These are phyloP conservation scores for Penicillium desertorum DNA, from an alignment of 495 filamentous ascomycete genomes.

Conservation along the genomic window DNA sequence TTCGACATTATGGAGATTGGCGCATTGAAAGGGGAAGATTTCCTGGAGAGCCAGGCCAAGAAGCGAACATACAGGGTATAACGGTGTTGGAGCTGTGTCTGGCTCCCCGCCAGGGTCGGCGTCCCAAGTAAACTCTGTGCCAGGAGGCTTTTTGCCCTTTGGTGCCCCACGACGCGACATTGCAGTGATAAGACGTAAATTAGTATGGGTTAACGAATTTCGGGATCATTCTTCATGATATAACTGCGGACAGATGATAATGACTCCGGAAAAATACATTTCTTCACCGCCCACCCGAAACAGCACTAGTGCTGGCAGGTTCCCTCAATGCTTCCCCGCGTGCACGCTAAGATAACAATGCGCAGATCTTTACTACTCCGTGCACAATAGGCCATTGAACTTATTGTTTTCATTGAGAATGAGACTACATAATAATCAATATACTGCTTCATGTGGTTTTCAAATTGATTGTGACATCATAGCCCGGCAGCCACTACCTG, in stretches of 20 bases:
- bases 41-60: constrained; percentile 4
- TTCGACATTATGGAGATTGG: not conserved
- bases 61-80: constrained; percentile 41
- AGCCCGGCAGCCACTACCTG: constrained; percentile 41
- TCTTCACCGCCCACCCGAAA: constrained; percentile 13
- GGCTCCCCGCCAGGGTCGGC: constrained; percentile 39
- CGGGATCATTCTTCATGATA: not conserved
- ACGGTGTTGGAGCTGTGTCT: constrained; percentile 44
- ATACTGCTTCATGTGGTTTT: not conserved
- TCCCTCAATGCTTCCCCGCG: constrained; percentile 5
- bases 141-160: constrained; percentile 42
- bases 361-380: constrained; percentile 9
- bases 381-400: not conserved
- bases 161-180: constrained; percentile 44
- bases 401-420: not conserved
- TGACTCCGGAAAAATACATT: constrained; percentile 13
- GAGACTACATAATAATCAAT: not conserved
- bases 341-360: constrained; percentile 11
- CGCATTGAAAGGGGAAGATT: not conserved
- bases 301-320: constrained; percentile 9
- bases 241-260: not conserved
- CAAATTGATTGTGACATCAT: constrained; percentile 21
- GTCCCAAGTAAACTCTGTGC: constrained; percentile 46
- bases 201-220: not conserved
- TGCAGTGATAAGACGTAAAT: not conserved